Evolutionary conservation across 2,329 filamentous ascomycete genomes (phyloP).

Genomic region (Stemphylium vesicarium): DNA sequence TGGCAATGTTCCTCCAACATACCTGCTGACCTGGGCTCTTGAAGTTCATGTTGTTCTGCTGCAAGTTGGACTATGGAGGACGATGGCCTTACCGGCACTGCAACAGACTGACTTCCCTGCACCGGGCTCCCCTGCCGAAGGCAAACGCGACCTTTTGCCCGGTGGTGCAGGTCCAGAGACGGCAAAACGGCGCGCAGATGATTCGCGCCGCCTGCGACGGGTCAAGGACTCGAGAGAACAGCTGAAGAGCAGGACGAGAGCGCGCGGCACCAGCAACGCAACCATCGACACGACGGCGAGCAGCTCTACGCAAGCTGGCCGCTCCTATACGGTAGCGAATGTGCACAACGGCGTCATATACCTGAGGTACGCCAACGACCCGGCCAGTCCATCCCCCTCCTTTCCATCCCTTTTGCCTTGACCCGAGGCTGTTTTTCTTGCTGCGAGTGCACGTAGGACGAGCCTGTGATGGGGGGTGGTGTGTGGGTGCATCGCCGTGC

Average conservation of each 20-base stretch:
- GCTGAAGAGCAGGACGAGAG: slow-evolving; percentile 41
- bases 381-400: not conserved
- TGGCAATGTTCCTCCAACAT: slow-evolving; percentile 28
- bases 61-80: slow-evolving; percentile 41
- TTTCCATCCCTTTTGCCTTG: not conserved
- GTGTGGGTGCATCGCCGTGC: not conserved
- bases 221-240: slow-evolving; percentile 49
- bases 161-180: slow-evolving; percentile 28
- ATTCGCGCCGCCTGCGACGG: slow-evolving; percentile 41
- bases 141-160: slow-evolving; percentile 36
- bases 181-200: slow-evolving; percentile 38
- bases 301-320: slow-evolving; percentile 38
- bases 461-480: not conserved
- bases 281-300: slow-evolving; percentile 39
- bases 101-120: slow-evolving; percentile 38
- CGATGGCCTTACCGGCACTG: slow-evolving; percentile 45
- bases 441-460: too few relatives aligned
- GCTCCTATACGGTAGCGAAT: slow-evolving; percentile 57
- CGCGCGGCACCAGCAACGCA: slow-evolving; percentile 41
- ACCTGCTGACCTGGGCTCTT: slow-evolving; percentile 20
- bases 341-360: slow-evolving; percentile 57
- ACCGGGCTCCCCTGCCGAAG: slow-evolving; percentile 34
- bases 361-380: slow-evolving; percentile 48
- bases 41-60: slow-evolving; percentile 14
- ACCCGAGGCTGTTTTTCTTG: not conserved